Conservation (phyloP, 106 monocot species). For the Dendrobium officinale region DNA sequence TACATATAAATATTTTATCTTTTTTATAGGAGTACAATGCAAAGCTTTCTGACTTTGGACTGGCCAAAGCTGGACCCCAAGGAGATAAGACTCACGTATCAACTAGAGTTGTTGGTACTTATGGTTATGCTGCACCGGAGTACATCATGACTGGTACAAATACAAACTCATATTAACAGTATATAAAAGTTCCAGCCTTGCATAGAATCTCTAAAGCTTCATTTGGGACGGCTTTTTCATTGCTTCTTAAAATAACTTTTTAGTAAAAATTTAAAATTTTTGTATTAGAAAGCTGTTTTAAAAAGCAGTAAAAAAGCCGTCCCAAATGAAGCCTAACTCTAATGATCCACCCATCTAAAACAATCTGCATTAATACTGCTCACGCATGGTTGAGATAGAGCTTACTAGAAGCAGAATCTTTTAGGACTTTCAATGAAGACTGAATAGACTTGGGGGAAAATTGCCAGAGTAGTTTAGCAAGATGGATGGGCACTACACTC, state of each 20-base stretch:
- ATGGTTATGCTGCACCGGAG: constrained; percentile 94
- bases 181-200: not conserved
- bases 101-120: constrained; percentile 86
- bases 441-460: not conserved
- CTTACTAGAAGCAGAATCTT: not conserved
- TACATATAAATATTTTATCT: not conserved
- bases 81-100: constrained; percentile 94
- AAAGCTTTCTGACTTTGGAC: constrained; percentile 91
- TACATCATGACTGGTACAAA: constrained; percentile 89
- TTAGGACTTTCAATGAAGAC: not conserved
- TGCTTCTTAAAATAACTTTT: no score
- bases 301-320: no score
- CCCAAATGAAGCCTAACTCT: not conserved
- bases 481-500: no score
- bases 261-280: no score
- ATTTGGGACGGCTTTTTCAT: no score
- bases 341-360: not conserved
- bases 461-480: no score
- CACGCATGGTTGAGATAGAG: not conserved
- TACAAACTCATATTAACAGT: not conserved
- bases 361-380: not conserved
- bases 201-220: not conserved
- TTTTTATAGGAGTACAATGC: constrained; percentile 73
- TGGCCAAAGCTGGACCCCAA: constrained; percentile 87
- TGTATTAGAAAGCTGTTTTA: no score